A percentile compares a stretch with the other conserved stretches of the same genome.
Evolutionary conservation across 2,329 filamentous ascomycete species (phyloP).

Genomic region (Fusarium pilosicola): DNA sequence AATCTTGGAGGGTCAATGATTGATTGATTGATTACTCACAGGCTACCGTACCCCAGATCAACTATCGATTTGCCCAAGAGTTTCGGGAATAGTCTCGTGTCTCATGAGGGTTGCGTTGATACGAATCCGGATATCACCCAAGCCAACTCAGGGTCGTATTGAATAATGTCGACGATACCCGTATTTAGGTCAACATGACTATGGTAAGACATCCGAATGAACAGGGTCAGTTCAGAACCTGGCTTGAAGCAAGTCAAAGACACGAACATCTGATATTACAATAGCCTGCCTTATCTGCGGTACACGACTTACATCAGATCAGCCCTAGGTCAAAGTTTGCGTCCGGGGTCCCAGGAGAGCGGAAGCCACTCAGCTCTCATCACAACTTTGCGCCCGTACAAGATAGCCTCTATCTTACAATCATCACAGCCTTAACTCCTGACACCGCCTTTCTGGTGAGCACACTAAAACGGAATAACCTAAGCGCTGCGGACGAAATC

Average conservation of each 20-base stretch:
- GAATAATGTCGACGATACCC: background rate
- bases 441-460: background rate
- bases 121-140: constrained; percentile 16
- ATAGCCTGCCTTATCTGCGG: background rate
- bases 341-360: background rate
- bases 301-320: constrained; percentile 27
- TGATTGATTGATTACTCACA: background rate
- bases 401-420: background rate
- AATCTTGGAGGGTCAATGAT: background rate
- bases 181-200: background rate
- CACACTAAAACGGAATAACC: background rate
- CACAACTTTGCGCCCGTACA: constrained; percentile 13
- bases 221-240: background rate
- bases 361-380: constrained; percentile 9
- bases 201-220: background rate
- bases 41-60: constrained; percentile 23
- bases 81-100: constrained; percentile 22
- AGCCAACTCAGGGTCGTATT: constrained; percentile 3
- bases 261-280: background rate
- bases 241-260: background rate
- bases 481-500: background rate
- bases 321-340: constrained; percentile 13
- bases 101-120: constrained; percentile 16
- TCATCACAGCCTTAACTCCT: background rate
- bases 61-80: background rate